These are phyloP conservation scores for Colletotrichum sp. DNA, from an alignment of 2,329 filamentous ascomycete genomes.

Conservation along the genomic window DNA sequence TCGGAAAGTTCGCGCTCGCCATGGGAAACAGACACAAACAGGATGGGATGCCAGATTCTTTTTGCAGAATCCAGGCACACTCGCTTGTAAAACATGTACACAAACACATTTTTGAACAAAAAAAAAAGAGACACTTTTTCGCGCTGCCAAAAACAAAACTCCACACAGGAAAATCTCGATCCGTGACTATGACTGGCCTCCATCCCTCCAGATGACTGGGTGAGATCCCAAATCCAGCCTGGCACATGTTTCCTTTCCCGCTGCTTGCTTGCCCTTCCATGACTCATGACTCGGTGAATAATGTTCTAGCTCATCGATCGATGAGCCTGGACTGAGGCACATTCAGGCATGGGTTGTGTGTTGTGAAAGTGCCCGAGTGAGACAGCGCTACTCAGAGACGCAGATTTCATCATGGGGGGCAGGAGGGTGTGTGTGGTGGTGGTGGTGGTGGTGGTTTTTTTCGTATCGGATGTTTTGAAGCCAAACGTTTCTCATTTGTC, in stretches of 20 bases:
- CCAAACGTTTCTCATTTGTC: background rate
- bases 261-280: background rate
- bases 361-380: background rate
- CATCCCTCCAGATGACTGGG: background rate
- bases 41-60: conserved; percentile 2
- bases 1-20: background rate
- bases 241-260: background rate
- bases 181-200: background rate
- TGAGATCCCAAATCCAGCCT: background rate
- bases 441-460: background rate
- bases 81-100: background rate
- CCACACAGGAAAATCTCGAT: background rate
- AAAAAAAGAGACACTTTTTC: background rate
- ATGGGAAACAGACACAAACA: background rate
- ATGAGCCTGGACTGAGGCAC: background rate
- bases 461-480: background rate
- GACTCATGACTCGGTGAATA: background rate
- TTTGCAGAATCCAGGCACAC: background rate
- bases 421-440: background rate
- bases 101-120: background rate
- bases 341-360: background rate
- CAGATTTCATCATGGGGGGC: background rate
- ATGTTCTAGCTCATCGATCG: conserved; percentile 2
- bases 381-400: background rate
- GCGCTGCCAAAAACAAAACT: background rate